Conservation (phyloP, 2,329 filamentous ascomycete genomes). For the Rugonectria rugulosa region DNA sequence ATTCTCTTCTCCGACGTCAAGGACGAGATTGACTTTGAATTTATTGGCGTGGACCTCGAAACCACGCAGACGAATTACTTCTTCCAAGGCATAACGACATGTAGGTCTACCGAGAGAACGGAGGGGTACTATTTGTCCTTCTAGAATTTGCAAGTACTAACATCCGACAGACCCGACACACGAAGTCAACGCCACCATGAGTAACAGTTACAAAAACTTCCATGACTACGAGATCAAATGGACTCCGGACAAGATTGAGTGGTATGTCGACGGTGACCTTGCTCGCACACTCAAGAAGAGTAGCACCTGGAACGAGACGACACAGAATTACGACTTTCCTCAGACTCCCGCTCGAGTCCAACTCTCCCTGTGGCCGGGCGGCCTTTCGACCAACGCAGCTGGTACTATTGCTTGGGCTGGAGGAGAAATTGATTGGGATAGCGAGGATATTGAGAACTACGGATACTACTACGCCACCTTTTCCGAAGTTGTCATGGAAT, state of each 20-base stretch:
- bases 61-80: slow-evolving; percentile 97
- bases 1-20: slow-evolving; percentile 95
- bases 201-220: slow-evolving; percentile 77
- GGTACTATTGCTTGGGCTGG: slow-evolving; percentile 94
- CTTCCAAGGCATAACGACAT: slow-evolving; percentile 82
- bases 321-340: slow-evolving; percentile 84
- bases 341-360: slow-evolving; percentile 92
- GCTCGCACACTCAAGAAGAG: slow-evolving; percentile 78
- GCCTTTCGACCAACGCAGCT: slow-evolving; percentile 76
- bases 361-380: slow-evolving; percentile 97
- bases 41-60: slow-evolving; percentile 79
- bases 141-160: background rate
- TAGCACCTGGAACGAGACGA: slow-evolving; percentile 86
- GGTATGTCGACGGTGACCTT: slow-evolving; percentile 83
- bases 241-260: slow-evolving; percentile 85
- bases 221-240: slow-evolving; percentile 95
- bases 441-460: slow-evolving; percentile 78
- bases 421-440: slow-evolving; percentile 83
- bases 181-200: slow-evolving; percentile 71
- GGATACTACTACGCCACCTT: slow-evolving; percentile 91
- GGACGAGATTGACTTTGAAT: slow-evolving; percentile 99
- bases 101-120: background rate
- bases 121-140: background rate
- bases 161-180: slow-evolving; percentile 71
- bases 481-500: slow-evolving; percentile 78